Evolutionary conservation across 1,284 basidiomycete genomes (phyloP), one percentile per base, ranked within the genome.

Genomic region (Pyrrhoderma noxium): DNA sequence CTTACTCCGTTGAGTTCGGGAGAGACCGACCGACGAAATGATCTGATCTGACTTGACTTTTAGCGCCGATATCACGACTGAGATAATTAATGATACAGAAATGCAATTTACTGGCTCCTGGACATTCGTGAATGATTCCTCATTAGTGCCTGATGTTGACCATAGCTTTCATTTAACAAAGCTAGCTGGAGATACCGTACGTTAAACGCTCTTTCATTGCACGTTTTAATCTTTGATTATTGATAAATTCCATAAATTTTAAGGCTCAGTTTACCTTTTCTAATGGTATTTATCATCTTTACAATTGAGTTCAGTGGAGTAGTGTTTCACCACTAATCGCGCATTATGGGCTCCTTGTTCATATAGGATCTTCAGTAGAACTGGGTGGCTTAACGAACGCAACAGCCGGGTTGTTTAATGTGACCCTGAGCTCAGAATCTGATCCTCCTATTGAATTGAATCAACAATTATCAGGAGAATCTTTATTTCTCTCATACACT

Each of bases 301-400:
- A 14, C 25, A 22, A 3, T 47, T 13, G 27, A 13, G 11, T 37
- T 47, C 45, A 19, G n/a, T 16, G 13, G 23, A 31, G 14, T 23
- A 31, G 7, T 31, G 27, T 31, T 31, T 31, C 27, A 31, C 27
- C 27, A 31, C 27, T 31, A 31, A 31, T 31, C 27, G 27, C 27
- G 27, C 27, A 5, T 31, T 31, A 31, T 31, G 27, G 27, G 27
- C 27, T 31, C 27, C 27, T 31, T 5, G 11, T 5, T 31, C 27
- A 31, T 39, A 9, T 27, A 57, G 58, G 56, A 21, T 76, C 75
- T 31, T 74, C 80, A 8, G 69, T 87, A 42, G 65, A 74, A 7
- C 62, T 88, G 27, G 70, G 66, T 41, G 84, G 85, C 7, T 69
- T 73, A 44, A 77, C 73, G 25, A 77, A 74, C 37, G 75, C 74